Conservation (phyloP, 1,284 basidiomycete species). For the Heterobasidion parviporum region DNA sequence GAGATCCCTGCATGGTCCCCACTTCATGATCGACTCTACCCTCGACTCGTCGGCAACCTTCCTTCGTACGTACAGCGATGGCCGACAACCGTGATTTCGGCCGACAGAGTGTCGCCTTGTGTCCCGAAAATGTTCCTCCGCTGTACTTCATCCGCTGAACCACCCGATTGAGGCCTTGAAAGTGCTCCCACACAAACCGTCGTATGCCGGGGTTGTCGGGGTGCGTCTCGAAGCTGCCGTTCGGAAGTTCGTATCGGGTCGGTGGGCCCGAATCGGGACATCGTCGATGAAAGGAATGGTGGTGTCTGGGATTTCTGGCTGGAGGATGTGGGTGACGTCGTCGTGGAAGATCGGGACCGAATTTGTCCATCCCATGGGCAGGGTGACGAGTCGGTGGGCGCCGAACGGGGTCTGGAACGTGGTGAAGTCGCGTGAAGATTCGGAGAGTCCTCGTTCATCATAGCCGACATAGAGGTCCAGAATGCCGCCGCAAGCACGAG, state of each 20-base stretch:
- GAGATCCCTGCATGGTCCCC: slow-evolving; percentile 12
- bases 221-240: slow-evolving; percentile 17
- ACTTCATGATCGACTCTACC: slow-evolving; percentile 13
- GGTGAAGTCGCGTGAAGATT: background rate
- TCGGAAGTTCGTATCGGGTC: slow-evolving; percentile 10
- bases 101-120: slow-evolving; percentile 9
- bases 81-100: slow-evolving; percentile 17
- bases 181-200: slow-evolving; percentile 24
- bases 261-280: slow-evolving; percentile 13
- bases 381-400: slow-evolving; percentile 12
- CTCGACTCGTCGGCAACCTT: slow-evolving; percentile 6
- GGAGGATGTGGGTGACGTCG: slow-evolving; percentile 23
- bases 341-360: slow-evolving; percentile 26
- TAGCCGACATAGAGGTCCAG: background rate
- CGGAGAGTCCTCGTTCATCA: background rate
- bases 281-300: slow-evolving; percentile 25
- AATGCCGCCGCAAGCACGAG: background rate
- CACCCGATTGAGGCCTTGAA: slow-evolving; percentile 20
- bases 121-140: slow-evolving; percentile 18
- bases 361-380: slow-evolving; percentile 32
- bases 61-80: slow-evolving; percentile 20
- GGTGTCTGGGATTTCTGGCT: slow-evolving; percentile 23
- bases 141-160: slow-evolving; percentile 19
- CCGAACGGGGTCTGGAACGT: slow-evolving; percentile 4
- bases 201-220: slow-evolving; percentile 23